Base-by-base conservation (phyloP, 73 alveolate genomes). In the Tetrahymena borealis region DNA sequence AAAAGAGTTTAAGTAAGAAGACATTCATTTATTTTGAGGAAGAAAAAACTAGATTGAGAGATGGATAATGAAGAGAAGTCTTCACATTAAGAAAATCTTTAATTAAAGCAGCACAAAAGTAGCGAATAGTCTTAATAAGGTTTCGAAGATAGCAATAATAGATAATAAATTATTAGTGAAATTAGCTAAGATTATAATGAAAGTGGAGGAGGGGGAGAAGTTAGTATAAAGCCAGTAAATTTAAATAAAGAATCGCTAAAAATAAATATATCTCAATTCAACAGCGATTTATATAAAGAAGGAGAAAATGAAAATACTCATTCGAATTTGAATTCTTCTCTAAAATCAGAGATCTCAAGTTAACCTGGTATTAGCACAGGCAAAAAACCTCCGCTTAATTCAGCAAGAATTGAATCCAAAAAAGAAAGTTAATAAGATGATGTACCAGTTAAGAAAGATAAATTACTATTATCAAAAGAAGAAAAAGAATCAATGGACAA, bases 1-100 rank as follows among this genome's bases (percentile, higher is more conserved):
- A 11, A 43, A 60, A n/a, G 31, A 5, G 31, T 12, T 12, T 13
- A 60, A 60, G 31, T 32, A 15, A 24, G 7, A 60, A 13, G 37
- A 60, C n/a, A 60, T 60, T 60, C 28, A 60, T 60, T 60, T 60
- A 60, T 60, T 60, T 60, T 60, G 85, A 60, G 85, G 37, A 24
- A 35, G 28, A 60, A 7, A 10, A 60, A 60, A 35, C 85, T 60
- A 20, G n/a, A 60, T n/a, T 24, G 85, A 32, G 31, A 60, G 85
- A 60, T 60, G 85, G 85, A 60, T 60, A 60, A 60, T 60, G 85
- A 60, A 60, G 85, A 60, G 85, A 60, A 60, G 85, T 60, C 85
- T 60, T 60, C 85, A 24, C 85, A 60, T 35, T 35, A 60, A 35
- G 85, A 60, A 60, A 60, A 20, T 20, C n/a, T 60, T 24, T 11